A percentile compares a stretch with the other conserved stretches of the same genome.
These are phyloP conservation scores for Canariomyces notabilis DNA, from an alignment of 2,329 filamentous ascomycete species.

Conservation along the genomic window DNA sequence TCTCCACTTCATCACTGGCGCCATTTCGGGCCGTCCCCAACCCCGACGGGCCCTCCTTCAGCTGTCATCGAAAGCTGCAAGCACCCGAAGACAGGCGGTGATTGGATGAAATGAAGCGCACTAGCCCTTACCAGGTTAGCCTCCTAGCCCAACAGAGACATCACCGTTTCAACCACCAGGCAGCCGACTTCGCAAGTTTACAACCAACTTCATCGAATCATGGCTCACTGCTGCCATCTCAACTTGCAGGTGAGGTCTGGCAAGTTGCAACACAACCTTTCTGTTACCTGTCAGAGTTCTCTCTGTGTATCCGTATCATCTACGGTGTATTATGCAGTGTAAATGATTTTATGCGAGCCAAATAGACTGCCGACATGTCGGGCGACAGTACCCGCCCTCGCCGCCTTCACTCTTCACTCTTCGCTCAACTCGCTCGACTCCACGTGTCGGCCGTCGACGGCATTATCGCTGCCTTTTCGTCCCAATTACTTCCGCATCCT, in stretches of 20 bases:
- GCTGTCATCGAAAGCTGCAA: neutral
- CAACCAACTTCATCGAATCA: slow-evolving; percentile 1
- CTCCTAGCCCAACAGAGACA: too few relatives aligned
- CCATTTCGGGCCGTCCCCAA: neutral
- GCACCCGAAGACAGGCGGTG: neutral
- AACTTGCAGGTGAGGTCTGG: neutral
- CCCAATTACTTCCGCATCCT: neutral
- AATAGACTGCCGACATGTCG: slow-evolving; percentile 1
- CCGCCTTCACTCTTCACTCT: too few relatives aligned
- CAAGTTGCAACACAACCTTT: slow-evolving; percentile 7
- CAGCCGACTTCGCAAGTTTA: too few relatives aligned
- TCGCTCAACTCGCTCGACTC: slow-evolving; percentile 4
- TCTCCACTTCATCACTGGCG: neutral
- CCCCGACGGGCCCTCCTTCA: neutral
- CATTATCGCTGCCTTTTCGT: neutral
- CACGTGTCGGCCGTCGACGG: slow-evolving; percentile 10
- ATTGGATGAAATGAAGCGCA: neutral
- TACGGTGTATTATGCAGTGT: too few relatives aligned
- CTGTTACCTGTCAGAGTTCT: slow-evolving; percentile 3
- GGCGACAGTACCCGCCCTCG: neutral
- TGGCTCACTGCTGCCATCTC: neutral
- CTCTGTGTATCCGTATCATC: too few relatives aligned
- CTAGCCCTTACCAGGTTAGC: neutral
- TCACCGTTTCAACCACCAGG: too few relatives aligned
- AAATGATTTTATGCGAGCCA: neutral